Evolutionary conservation across 305 asterid genomes (phyloP), one percentile per base, ranked within the genome.

Genomic region (Fraxinus paxiana): DNA sequence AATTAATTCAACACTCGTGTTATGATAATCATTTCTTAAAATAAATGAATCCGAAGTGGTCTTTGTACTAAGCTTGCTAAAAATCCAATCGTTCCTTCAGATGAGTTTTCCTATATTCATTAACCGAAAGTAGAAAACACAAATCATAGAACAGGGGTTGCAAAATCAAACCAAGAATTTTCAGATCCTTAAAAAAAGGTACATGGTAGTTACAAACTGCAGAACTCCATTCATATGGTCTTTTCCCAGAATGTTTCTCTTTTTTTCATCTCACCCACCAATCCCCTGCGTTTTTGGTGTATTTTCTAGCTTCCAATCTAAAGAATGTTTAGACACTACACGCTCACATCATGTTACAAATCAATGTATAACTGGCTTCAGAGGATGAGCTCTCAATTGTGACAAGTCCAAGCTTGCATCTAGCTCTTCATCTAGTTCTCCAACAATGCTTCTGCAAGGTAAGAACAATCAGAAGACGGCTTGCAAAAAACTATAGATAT

Each of bases 301-400:
- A 10, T 9, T 4, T 83, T 80, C 79, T 18, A 69, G 65, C 81
- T 67, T 76, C 76, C 2, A 81, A 78, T 76, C 84, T 79, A 81
- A 82, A 80, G 56, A 82, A 81, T 61, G 70, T 70, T 30, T 5
- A 54, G 82, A 75, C 74, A 77, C 72, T 83, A 54, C 65, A 17
- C 17, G 24, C 17, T 13, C 61, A 48, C 61, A 12, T 80, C 80
- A 79, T 69, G 73, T 63, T 73, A 18, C 79, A 20, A 18, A 81
- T 92, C 88, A 95, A 73, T 95, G 98, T 85, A 94, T 89, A 34
- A 95, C 95, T 3, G 99, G 98, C 89, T 93, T 95, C 88, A 95
- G 79, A 17, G 98, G 99, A 82, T 92, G 99, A 87, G 98, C 98
- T 90, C 97, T 90, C 63, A 96, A 94, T 82, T 90, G 87, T 12